Conservation (phyloP, 345 rosid genomes). For the Euclidium syriacum region DNA sequence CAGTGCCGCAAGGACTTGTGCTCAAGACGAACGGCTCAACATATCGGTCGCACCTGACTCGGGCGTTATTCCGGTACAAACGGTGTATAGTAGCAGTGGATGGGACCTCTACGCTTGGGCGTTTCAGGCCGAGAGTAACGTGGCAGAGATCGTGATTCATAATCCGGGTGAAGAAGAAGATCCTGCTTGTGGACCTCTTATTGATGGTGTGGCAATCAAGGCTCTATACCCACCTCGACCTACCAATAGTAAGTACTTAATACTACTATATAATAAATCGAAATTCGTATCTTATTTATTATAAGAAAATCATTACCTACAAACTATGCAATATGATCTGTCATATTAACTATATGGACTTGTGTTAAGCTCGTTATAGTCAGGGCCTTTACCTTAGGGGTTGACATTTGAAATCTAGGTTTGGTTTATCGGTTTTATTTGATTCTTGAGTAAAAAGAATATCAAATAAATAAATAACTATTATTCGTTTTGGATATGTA, state of each 20-base stretch:
- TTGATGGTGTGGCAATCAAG: slow-evolving; percentile 66
- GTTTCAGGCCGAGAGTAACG: slow-evolving; percentile 42
- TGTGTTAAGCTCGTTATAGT: not conserved
- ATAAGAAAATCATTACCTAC: not conserved
- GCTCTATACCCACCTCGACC: slow-evolving; percentile 56
- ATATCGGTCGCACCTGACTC: slow-evolving; percentile 74
- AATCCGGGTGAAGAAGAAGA: slow-evolving; percentile 88
- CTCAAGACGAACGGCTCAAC: slow-evolving; percentile 78
- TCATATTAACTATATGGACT: not conserved
- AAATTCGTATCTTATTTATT: too few species aligned
- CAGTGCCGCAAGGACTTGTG: slow-evolving; percentile 87
- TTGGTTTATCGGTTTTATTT: not conserved
- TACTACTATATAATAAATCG: too few species aligned
- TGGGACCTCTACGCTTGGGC: slow-evolving; percentile 93
- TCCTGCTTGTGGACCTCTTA: slow-evolving; percentile 83
- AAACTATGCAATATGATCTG: not conserved
- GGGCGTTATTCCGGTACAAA: slow-evolving; percentile 76
- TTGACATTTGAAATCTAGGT: not conserved
- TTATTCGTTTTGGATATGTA: too few species aligned
- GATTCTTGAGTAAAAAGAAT: too few species aligned
- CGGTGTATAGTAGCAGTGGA: slow-evolving; percentile 70
- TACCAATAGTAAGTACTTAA: slow-evolving; percentile 49
- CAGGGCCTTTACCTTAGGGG: not conserved
- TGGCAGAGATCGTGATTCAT: slow-evolving; percentile 55
- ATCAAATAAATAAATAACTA: too few species aligned